phyloP scores from a whole-genome alignment of 164 flowering plant genomes.

The Magnolia sinica region DNA sequence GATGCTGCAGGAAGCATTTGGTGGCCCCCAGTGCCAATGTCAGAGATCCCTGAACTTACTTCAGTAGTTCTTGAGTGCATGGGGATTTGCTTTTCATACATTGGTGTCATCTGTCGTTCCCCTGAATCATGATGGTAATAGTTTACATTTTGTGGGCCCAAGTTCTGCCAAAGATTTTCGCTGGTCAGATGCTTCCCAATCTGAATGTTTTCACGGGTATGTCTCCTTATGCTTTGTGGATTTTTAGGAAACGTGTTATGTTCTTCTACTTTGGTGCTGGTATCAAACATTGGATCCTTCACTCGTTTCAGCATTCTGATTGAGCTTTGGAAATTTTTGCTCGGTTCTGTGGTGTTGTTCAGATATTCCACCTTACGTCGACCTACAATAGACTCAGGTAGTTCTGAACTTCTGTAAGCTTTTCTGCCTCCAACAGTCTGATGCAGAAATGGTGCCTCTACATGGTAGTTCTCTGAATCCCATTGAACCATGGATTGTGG shows the following conservation, averaged over 20 bases:
- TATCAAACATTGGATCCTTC: conserved; percentile 13
- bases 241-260: conserved; percentile 7
- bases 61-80: conserved; percentile 18
- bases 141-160: conserved; percentile 11
- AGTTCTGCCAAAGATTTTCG: conserved; percentile 13
- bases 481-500: conserved; percentile 13
- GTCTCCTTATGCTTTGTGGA: conserved; percentile 2
- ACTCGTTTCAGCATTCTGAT: conserved; percentile 15
- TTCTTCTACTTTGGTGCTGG: conserved; percentile 12
- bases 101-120: conserved; percentile 10
- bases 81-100: conserved; percentile 8
- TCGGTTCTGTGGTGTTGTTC: conserved; percentile 6
- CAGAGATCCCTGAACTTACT: conserved; percentile 12
- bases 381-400: conserved; percentile 11
- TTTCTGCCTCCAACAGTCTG: conserved; percentile 15
- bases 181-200: background rate
- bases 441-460: conserved; percentile 13
- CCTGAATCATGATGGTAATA: conserved; percentile 8
- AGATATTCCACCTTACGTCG: conserved; percentile 10
- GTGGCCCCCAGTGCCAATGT: conserved; percentile 9
- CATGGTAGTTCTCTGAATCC: conserved; percentile 12
- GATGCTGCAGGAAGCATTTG: conserved; percentile 13
- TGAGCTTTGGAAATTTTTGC: conserved; percentile 3
- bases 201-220: conserved; percentile 3
- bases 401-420: conserved; percentile 13